Evolutionary conservation across 139 green algal genomes (phyloP), one percentile per base, ranked within the genome.

Genomic region (Desmodesmus armatus): DNA sequence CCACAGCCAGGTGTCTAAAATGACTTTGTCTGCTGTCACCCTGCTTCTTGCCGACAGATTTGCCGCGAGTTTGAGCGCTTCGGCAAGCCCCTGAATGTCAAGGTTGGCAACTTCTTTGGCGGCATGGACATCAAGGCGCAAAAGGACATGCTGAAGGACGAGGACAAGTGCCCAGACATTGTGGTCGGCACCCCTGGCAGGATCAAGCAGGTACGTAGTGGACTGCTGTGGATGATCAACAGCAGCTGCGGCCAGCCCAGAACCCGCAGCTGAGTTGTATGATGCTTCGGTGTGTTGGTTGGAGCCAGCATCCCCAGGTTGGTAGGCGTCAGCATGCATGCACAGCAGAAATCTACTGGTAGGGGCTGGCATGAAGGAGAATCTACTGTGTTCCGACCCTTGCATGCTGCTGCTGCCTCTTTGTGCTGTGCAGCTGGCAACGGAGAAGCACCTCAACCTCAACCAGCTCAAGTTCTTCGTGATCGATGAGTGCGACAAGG

Each of bases 401-500:
- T 71, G 25, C 62, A 40, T 71, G 15, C 4, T 49, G 3, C 47
- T 15, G 27, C 17, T 31, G 17, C 37, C 9, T 65, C 1, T 29
- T 35, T 63, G 17, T 80, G 81, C 25, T 62, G 15, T 44, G 39
- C 90, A 96, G 93, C 94, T 99, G 31, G 95, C 89, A 1, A 92
- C 94, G 69, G 91, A 98, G 77, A 88, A 88, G 35, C 76, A 84
- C 25, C 91, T 99, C 35, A 95, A 98, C 63, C 89, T 99, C 80
- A 92, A 90, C 62, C 88, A 92, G 80, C 89, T 99, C n/a, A 89
- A 93, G 5, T 95, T 99, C 92, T 99, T 99, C 88, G 91, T 99
- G 13, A 90, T 99, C 21, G 98, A 99, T 85, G 98, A 99, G 94
- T 99, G 98, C 87, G 98, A 99, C 92, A 99, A 99, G 92, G 96